phyloP scores from a whole-genome alignment of 1,139 yeast genomes.

The Taphrina deformans region DNA sequence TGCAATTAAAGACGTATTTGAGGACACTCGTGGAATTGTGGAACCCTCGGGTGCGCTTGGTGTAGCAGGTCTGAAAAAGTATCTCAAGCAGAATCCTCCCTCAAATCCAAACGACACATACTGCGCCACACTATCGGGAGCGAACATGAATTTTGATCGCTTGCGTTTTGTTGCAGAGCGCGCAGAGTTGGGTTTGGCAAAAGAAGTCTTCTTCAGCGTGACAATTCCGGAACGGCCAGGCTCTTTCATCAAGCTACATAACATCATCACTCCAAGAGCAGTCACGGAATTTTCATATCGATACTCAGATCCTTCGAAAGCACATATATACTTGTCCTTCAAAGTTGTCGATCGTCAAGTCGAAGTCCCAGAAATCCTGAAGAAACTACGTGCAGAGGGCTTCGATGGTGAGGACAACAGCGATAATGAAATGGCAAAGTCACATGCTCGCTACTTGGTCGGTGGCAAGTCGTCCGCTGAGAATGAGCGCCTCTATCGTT shows the following conservation, averaged over 20 bases:
- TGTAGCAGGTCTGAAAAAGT: constrained; percentile 90
- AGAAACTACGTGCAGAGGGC: constrained; percentile 41
- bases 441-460: constrained; percentile 92
- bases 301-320: constrained; percentile 54
- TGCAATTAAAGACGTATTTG: constrained; percentile 93
- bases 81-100: constrained; percentile 64
- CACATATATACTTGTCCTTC: constrained; percentile 85
- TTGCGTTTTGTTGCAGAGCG: constrained; percentile 96
- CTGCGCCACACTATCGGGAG: constrained; percentile 88
- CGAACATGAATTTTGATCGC: constrained; percentile 97
- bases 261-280: constrained; percentile 75
- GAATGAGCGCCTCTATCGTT: constrained; percentile 74
- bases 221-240: constrained; percentile 93
- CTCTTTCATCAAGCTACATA: constrained; percentile 73
- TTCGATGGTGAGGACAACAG: constrained; percentile 66
- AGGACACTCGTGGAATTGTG: constrained; percentile 88
- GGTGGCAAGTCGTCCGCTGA: constrained; percentile 76
- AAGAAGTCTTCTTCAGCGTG: constrained; percentile 86
- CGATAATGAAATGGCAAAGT: constrained; percentile 88
- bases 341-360: constrained; percentile 70
- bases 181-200: constrained; percentile 96
- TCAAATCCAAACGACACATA: constrained; percentile 54
- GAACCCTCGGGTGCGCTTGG: constrained; percentile 98
- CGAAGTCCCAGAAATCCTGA: constrained; percentile 48
- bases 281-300: constrained; percentile 94